Conservation (phyloP, 495 filamentous ascomycete species). For the Geopyxis carbonaria region DNA sequence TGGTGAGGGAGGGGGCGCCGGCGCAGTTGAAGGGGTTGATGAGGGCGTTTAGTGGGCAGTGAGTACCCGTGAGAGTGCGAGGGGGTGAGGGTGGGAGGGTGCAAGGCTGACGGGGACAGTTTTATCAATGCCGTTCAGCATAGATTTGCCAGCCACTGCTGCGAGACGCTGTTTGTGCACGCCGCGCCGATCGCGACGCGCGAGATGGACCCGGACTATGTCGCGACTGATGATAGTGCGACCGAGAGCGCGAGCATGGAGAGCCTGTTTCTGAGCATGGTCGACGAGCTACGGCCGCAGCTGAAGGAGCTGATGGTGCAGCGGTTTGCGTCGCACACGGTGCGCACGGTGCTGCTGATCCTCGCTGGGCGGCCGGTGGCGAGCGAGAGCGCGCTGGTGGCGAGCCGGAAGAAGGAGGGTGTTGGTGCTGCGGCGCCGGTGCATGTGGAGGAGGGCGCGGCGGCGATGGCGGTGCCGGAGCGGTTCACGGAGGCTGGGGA, state of each 20-base stretch:
- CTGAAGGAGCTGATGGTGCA: conserved; percentile 75
- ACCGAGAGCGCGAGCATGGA: conserved; percentile 48
- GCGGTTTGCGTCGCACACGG: conserved; percentile 74
- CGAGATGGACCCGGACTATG: conserved; percentile 39
- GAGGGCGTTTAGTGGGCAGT: conserved; percentile 66
- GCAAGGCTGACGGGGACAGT: conserved; percentile 27
- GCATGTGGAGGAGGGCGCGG: conserved; percentile 4
- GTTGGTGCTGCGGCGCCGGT: conserved; percentile 34
- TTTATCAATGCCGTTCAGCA: conserved; percentile 82
- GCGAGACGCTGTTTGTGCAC: conserved; percentile 76
- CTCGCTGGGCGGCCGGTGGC: conserved; percentile 55
- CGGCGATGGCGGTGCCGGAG: conserved; percentile 51
- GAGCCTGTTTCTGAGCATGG: conserved; percentile 59
- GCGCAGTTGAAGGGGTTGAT: conserved; percentile 74
- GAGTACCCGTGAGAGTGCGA: conserved; percentile 16
- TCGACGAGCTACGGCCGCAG: conserved; percentile 62
- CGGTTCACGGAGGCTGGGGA: conserved; percentile 59
- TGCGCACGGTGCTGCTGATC: conserved; percentile 69
- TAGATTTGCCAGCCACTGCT: conserved; percentile 91
- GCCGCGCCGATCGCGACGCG: conserved; percentile 60
- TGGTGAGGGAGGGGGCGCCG: conserved; percentile 66
- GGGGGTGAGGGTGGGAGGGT: conserved; percentile 6
- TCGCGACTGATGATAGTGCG: conserved; percentile 25
- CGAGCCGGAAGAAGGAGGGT: conserved; percentile 81
- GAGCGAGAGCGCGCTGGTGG: conserved; percentile 47